Base-by-base conservation (phyloP, 1,284 basidiomycete species). In the Xerocomus minutiporus region DNA sequence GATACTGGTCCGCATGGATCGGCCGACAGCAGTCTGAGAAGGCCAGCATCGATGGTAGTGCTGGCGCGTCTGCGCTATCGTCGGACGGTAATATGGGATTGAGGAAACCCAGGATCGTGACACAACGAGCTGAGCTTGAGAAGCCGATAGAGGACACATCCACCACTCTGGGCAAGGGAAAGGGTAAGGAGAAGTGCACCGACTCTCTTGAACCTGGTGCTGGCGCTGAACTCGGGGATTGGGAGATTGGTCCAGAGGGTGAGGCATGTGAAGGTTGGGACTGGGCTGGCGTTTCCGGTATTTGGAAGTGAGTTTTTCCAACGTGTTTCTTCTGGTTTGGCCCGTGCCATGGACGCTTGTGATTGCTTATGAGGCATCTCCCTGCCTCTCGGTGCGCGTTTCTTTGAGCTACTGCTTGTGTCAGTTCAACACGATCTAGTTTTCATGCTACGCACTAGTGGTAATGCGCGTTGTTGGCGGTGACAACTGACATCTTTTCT, bases 231-330 rank as follows among this genome's bases (percentile, higher is more conserved):
- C 45, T 64, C 7, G 52, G 48, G 0, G 55, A 62, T 38, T 53
- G 52, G 55, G 56, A 60, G 40, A 39, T 57, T 2, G 62, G 65
- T 0, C 35, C 45, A 5, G 58, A 58, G 15, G 56, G 55, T 5
- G 64, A 60, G 15, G 61, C 62, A 8, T 66, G 68, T 32, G 63
- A 73, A 12, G 77, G 79, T 2, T 79, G 78, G 75, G 81, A 83
- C 57, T 83, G 81, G 81, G 82, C 81, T 2, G 82, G 80, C 6
- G 77, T 73, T 4, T 64, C 69, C 43, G 82, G 82, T 15, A 66
- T 74, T 45, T 83, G 80, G 80, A 73, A 74, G 80, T 80, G 53
- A 48, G 71, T 64, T 8, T 3, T 9, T 75, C 48, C 15, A 26
- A 29, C 13, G 26, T 38, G 3, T 29, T 43, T 29, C 20, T 39